Base-by-base conservation (phyloP, 2,329 filamentous ascomycete species). In the Aureobasidium sp. region DNA sequence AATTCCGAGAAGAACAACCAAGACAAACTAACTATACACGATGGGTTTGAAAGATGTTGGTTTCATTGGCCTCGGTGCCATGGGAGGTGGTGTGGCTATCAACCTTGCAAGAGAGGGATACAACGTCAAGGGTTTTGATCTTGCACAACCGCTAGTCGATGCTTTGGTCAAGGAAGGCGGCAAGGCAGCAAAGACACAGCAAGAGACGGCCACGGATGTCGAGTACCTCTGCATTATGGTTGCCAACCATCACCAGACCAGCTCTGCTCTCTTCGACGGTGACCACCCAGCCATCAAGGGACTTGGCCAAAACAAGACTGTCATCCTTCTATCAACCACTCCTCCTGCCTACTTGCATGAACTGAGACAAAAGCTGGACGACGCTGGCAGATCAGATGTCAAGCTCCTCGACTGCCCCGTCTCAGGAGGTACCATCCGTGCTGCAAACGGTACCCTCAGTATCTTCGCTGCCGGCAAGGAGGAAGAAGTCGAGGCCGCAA, bases 81-180 rank as follows among this genome's bases (percentile, higher is more conserved):
- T 91, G 88, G 88, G 88, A 71, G 88, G 90, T 72, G 88, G 88
- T 71, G 91, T 92, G 88, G 88, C 88, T 66, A 88, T 84, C 64
- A 82, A 90, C 71, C 82, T 92, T 50, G 78, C 90, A 68, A 84
- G 85, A 67, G 76, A 82, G 66, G 86, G 86, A 63, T 89, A 87
- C 73, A 64, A 76, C 29, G 87, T 91, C 27, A 86, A 83, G 26
- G 88, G 88, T 62, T 91, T 85, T 71, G 88, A 92, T 69, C 82
- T 90, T 44, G 90, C 83, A 76, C 77, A 77, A 2, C 85, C 87
- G 6, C 85, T 87, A 0, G 80, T 90, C 37, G 82, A 87, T 61
- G 82, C 81, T 26, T 90, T 90, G 76, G 75, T 80, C 46, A 74
- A 79, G 4, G 85, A 84, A 0, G 87, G 87, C 51, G 87, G 87